Percentiles rank a stretch among this genome's conserved stretches.
phyloP scores from a whole-genome alignment of 148 eudicot species.

The Rhododendron williamsianum region DNA sequence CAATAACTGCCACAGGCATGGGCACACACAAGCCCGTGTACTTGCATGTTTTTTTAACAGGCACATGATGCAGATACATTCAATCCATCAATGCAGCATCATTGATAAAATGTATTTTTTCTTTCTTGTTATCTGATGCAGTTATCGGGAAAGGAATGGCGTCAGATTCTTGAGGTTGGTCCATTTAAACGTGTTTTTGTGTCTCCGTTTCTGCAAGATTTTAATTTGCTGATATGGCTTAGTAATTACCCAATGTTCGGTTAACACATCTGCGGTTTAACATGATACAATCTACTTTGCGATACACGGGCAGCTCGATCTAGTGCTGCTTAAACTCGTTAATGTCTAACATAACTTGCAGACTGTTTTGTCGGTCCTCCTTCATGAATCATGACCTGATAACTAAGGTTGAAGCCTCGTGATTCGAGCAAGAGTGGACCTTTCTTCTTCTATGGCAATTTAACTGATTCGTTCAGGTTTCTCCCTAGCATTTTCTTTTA shows the following conservation, averaged over 20 bases:
- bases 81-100: background rate
- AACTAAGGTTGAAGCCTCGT: slow-evolving; percentile 37
- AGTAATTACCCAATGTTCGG: background rate
- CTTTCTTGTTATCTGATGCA: slow-evolving; percentile 32
- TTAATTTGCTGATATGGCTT: background rate
- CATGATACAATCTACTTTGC: background rate
- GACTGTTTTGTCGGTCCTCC: slow-evolving; percentile 22
- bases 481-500: slow-evolving; percentile 10
- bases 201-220: background rate
- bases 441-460: slow-evolving; percentile 16
- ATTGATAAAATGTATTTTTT: background rate
- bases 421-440: slow-evolving; percentile 25
- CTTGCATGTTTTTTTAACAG: background rate
- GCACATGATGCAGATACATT: background rate
- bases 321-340: slow-evolving; percentile 15
- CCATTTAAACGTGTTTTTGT: background rate
- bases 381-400: slow-evolving; percentile 37
- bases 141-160: slow-evolving; percentile 86
- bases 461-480: slow-evolving; percentile 18
- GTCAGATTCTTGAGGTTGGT: slow-evolving; percentile 83
- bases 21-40: background rate
- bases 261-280: background rate
- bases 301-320: slow-evolving; percentile 10
- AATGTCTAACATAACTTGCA: slow-evolving; percentile 32
- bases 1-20: background rate